Conservation (phyloP, 805 yeast species). For the Candida peoriensis region DNA sequence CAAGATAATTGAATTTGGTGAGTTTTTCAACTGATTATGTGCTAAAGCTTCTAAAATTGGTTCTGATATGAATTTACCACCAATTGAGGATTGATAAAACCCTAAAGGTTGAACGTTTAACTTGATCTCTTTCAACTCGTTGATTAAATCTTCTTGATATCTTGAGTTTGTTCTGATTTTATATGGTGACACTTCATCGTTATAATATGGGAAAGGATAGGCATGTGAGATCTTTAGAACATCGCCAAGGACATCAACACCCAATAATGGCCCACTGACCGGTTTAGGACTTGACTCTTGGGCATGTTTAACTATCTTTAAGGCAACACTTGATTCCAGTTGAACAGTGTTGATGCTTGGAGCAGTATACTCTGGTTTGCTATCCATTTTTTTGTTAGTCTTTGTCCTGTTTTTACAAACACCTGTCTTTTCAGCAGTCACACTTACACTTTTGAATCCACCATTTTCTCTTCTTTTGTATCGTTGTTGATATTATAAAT, state of each 20-base stretch:
- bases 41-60: conserved; percentile 66
- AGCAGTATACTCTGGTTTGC: conserved; percentile 11
- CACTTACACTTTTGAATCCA: too few relatives aligned
- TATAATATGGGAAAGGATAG: conserved; percentile 57
- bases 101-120: conserved; percentile 71
- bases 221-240: conserved; percentile 48
- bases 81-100: conserved; percentile 69
- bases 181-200: conserved; percentile 60
- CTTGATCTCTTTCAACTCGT: conserved; percentile 55
- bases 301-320: conserved; percentile 63
- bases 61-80: conserved; percentile 65
- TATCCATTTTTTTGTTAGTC: too few relatives aligned
- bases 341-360: conserved; percentile 19
- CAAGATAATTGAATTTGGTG: conserved; percentile 48
- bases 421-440: too few relatives aligned
- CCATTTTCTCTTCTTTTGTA: too few relatives aligned
- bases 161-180: conserved; percentile 55
- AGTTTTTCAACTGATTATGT: conserved; percentile 52
- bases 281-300: conserved; percentile 57
- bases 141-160: conserved; percentile 65
- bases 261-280: conserved; percentile 68
- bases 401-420: too few relatives aligned
- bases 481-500: too few relatives aligned
- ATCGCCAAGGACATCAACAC: conserved; percentile 55
- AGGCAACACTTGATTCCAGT: conserved; percentile 33